A percentile compares a stretch with the other conserved stretches of the same genome.
Conservation (phyloP, 768 basidiomycete genomes). For the Kwoniella botswanensis region DNA sequence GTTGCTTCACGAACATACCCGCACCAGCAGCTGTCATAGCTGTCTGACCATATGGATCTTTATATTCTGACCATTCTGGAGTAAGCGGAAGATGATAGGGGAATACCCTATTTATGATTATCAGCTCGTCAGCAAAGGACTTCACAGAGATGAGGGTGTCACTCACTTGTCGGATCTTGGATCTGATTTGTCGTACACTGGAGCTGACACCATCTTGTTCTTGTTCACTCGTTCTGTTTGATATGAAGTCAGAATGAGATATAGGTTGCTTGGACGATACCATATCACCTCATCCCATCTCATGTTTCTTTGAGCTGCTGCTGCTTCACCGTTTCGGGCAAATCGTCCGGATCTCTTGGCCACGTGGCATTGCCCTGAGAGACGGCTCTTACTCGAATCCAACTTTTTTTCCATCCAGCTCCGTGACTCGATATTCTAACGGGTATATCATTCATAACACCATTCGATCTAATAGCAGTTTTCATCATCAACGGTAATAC, state of each 20-base stretch:
- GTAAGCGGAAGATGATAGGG: slow-evolving; percentile 42
- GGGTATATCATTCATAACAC: no score
- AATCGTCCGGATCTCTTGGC: slow-evolving; percentile 8
- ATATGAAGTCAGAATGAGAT: no score
- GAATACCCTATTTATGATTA: slow-evolving; percentile 27
- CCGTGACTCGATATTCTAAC: no score
- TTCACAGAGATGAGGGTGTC: background rate
- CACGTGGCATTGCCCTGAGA: slow-evolving; percentile 10
- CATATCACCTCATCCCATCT: background rate
- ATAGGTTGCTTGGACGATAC: background rate
- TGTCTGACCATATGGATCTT: slow-evolving; percentile 36
- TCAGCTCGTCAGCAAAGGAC: background rate
- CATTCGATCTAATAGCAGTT: background rate
- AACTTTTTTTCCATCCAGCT: no score
- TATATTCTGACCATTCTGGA: slow-evolving; percentile 46
- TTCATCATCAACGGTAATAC: no score
- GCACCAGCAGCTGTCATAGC: slow-evolving; percentile 51
- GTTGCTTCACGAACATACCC: slow-evolving; percentile 53
- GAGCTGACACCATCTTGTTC: slow-evolving; percentile 42
- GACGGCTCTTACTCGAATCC: background rate
- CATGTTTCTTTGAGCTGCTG: background rate
- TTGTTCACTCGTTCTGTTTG: no score
- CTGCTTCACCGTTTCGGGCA: slow-evolving; percentile 17
- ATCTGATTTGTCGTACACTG: slow-evolving; percentile 49
- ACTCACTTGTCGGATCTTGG: slow-evolving; percentile 44